Base-by-base conservation (phyloP, 1,284 basidiomycete genomes). In the Moesziomyces globuligerus region DNA sequence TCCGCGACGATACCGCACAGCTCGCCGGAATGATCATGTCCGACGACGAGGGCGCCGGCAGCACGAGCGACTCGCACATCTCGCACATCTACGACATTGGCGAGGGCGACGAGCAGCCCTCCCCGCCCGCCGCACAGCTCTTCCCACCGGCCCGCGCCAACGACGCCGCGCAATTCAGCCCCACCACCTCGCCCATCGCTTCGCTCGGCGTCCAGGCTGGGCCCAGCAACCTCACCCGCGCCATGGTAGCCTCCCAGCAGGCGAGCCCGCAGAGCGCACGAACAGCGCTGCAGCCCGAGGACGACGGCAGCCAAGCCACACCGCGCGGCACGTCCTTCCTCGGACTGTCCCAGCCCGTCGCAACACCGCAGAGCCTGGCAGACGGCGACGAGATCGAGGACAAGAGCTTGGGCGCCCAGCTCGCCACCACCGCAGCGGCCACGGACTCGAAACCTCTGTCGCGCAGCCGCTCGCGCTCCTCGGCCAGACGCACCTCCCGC, bases 1-100 rank as follows among this genome's bases (percentile, higher is more conserved):
- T 81, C 29, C 70, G 80, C 7, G 78, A 74, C 34, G 64, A 72
- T 10, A 81, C 80, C 0, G 80, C 80, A 10, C 76, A 75, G 24
- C 68, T 81, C 1, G 80, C 79, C 2, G 78, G 73, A 11, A 70
- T 77, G 71, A 74, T 73, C 26, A 60, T 81, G 39, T 61, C 51
- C 10, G 68, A 74, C 17, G 79, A 79, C 24, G 78, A 75, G 23
- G 61, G 46, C 5, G 38, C 41, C 2, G 56, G 54, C 20, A 58
- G 66, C 52, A 47, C 28, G 20, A 60, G 49, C 34, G 57, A 50
- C 38, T 71, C 67, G 21, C 48, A 50, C 44, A 59, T 75, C 32
- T 71, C 67, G 21, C 48, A 50, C 44, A 59, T 75, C 49, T 66
- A 72, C 37, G 50, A 70, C 24, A 59, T 57, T 37, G 72, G 58